Conservation (phyloP, 108 stramenopile species). For the Poteriospumella lacustris region DNA sequence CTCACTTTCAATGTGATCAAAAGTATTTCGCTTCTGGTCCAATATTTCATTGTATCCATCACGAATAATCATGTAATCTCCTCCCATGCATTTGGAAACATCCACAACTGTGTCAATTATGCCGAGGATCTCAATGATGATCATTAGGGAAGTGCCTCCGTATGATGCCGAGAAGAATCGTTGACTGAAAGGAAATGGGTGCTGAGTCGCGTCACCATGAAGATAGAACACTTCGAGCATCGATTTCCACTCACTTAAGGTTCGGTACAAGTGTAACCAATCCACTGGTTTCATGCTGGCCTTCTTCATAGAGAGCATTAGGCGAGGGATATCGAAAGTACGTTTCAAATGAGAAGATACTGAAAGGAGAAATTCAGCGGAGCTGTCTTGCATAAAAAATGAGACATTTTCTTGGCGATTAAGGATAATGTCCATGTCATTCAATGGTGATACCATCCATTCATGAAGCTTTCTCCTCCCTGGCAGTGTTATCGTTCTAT, state of each 20-base stretch:
- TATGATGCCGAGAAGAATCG: background rate
- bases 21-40: background rate
- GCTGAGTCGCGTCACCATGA: background rate
- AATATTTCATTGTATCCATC: constrained; percentile 2
- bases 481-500: constrained; percentile 69
- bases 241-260: too few relatives aligned
- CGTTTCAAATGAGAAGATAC: constrained; percentile 57
- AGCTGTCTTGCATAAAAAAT: constrained; percentile 46
- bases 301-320: constrained; percentile 74
- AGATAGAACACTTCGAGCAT: background rate
- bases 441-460: constrained; percentile 78
- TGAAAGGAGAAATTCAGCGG: constrained; percentile 47
- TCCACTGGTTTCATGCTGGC: constrained; percentile 55
- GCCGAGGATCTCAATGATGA: constrained; percentile 62
- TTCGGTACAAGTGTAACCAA: too few relatives aligned
- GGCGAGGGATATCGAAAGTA: constrained; percentile 66
- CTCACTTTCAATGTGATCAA: background rate
- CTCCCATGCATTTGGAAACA: constrained; percentile 16
- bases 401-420: constrained; percentile 57
- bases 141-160: constrained; percentile 62
- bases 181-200: background rate
- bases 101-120: constrained; percentile 46
- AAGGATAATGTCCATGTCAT: constrained; percentile 51
- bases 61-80: constrained; percentile 25
- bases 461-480: constrained; percentile 73